Conservation (phyloP, 1,284 basidiomycete species). For the Wallemia mellicola region DNA sequence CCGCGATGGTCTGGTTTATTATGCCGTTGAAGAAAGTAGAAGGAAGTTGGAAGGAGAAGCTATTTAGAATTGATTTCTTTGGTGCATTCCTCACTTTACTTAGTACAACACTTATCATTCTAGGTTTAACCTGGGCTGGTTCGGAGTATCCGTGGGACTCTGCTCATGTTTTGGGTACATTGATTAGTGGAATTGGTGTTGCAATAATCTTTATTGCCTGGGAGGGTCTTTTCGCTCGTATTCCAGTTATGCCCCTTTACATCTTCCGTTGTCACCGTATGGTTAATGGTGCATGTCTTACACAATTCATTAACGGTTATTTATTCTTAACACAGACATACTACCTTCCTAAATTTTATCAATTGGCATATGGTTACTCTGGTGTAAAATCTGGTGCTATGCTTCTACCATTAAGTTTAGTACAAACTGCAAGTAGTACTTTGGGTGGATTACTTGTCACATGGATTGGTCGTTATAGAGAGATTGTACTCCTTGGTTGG, state of each 20-base stretch:
- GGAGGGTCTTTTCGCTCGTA: slow-evolving; percentile 5
- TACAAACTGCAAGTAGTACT: slow-evolving; percentile 4
- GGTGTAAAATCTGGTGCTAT: slow-evolving; percentile 8
- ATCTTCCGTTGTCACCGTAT: slow-evolving; percentile 9
- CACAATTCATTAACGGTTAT: slow-evolving; percentile 7
- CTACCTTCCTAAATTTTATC: slow-evolving; percentile 9
- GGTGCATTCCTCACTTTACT: slow-evolving; percentile 6
- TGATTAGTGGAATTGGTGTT: slow-evolving; percentile 4
- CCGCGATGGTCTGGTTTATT: slow-evolving; percentile 6
- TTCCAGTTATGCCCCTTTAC: slow-evolving; percentile 9
- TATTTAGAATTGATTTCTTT: slow-evolving; percentile 6
- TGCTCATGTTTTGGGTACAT: slow-evolving; percentile 4
- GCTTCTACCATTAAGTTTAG: slow-evolving; percentile 5
- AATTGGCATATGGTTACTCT: slow-evolving; percentile 9
- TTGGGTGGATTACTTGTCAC: slow-evolving; percentile 8
- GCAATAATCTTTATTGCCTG: slow-evolving; percentile 6
- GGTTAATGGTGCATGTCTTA: slow-evolving; percentile 7
- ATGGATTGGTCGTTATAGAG: slow-evolving; percentile 8
- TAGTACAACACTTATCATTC: slow-evolving; percentile 4
- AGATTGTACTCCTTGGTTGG: background rate
- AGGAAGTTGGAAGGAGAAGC: slow-evolving; percentile 4
- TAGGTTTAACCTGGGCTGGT: slow-evolving; percentile 8
- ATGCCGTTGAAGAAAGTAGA: slow-evolving; percentile 8
- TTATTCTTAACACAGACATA: slow-evolving; percentile 8
- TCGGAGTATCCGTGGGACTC: slow-evolving; percentile 5